Evolutionary conservation across 2,329 filamentous ascomycete species (phyloP), one percentile per base, ranked within the genome.

Genomic region (Nigrospora osmanthi): DNA sequence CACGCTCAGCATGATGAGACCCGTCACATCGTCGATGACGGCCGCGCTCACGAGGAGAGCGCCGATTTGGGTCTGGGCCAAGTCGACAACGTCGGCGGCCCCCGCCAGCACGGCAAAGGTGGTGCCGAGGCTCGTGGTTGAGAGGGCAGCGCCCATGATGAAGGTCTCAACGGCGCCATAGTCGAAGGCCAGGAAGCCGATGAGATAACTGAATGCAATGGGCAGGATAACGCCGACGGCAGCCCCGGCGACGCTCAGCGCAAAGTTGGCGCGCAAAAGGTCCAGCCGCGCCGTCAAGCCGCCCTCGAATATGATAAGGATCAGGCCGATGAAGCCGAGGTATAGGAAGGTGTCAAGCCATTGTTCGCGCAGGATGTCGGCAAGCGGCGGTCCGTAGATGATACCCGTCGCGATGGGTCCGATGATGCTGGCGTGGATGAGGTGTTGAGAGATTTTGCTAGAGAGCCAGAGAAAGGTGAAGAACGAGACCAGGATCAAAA

Each of bases 71-170:
- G 68, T 71, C 35, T 71, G 65, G 0, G 60, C 58, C 9, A 72
- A 59, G 46, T 69, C 64, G 1, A 71, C 57, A 7, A 54, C 56
- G 32, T 59, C 61, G 13, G 49, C 41, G 1, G 54, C 53, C 44
- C 50, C 53, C 34, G 45, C 57, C 0, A 76, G 61, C 5, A 76
- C 66, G 3, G 79, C 81, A 10, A 87, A 83, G 0, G 73, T 76
- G 0, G 66, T 70, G 12, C 64, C 59, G 5, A 64, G 49, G n/a
- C 59, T 63, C 17, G 61, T 63, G 6, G 56, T 54, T 36, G 55
- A 60, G 40, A 63, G 52, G 17, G 61, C 63, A 42, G 58, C 62
- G 35, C 56, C 61, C 2, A 56, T 55, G 5, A 56, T 53, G 38
- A 58, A 60, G n/a, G 34, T 35, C 34, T 35, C 34, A 10, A 39